Evolutionary conservation across 176 grass and related monocot genomes (phyloP).

Genomic region (Tillandsia leiboldiana): DNA sequence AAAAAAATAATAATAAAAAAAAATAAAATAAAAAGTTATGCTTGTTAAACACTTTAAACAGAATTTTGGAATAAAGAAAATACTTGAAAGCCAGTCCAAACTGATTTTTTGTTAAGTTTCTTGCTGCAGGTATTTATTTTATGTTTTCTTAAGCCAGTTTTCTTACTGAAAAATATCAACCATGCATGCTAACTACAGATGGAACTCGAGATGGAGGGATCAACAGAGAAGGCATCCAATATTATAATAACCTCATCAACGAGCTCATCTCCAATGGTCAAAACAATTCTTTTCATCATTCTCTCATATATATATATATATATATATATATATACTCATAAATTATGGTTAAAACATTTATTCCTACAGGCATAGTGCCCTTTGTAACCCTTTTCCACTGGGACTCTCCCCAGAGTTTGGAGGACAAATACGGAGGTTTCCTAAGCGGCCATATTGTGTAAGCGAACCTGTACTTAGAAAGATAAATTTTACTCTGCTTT

Average conservation of each 20-base stretch:
- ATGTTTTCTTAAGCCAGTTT: neutral
- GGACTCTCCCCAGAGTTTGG: constrained; percentile 39
- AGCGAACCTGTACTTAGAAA: neutral
- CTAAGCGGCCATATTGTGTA: neutral
- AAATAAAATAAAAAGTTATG: neutral
- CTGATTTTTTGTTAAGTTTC: too few relatives aligned
- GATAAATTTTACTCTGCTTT: neutral
- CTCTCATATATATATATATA: neutral
- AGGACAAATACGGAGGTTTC: constrained; percentile 43
- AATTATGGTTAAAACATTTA: neutral
- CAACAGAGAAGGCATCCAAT: constrained; percentile 46
- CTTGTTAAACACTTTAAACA: neutral
- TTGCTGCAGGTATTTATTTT: neutral
- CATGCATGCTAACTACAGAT: constrained; percentile 14
- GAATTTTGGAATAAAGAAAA: too few relatives aligned
- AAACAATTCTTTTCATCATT: neutral
- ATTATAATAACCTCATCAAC: constrained; percentile 54
- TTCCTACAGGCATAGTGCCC: constrained; percentile 37
- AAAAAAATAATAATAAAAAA: neutral
- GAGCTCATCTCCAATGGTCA: constrained; percentile 43
- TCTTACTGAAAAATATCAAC: neutral
- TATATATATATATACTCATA: neutral
- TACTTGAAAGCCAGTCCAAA: too few relatives aligned
- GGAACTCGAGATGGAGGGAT: constrained; percentile 44
- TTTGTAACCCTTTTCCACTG: constrained; percentile 58